Evolutionary conservation across 495 filamentous ascomycete genomes (phyloP).

Genomic region (Penicillium malachiteum): DNA sequence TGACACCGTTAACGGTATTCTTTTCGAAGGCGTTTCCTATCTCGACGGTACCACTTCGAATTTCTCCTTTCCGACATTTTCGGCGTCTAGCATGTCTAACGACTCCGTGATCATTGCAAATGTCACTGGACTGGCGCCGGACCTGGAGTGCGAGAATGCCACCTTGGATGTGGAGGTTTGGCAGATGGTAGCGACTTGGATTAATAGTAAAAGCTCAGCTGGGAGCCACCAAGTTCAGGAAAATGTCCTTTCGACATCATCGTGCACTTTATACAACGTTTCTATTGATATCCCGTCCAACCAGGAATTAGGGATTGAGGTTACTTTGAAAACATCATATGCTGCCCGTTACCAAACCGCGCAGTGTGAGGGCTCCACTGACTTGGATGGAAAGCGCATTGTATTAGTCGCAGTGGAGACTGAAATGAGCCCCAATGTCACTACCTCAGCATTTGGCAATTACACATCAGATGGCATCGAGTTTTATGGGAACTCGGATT

Average conservation of each 20-base stretch:
- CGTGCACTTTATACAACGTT: conserved; percentile 7
- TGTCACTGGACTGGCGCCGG: conserved; percentile 15
- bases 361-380: not conserved
- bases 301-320: not conserved
- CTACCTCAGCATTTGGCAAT: not conserved
- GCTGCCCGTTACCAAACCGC: not conserved
- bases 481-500: not conserved
- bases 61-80: conserved; percentile 12
- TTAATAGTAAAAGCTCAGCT: not conserved
- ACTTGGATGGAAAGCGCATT: conserved; percentile 3
- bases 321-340: not conserved
- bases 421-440: not conserved
- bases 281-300: not conserved
- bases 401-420: not conserved
- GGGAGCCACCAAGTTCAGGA: not conserved
- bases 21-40: conserved; percentile 12
- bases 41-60: conserved; percentile 6
- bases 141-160: conserved; percentile 15
- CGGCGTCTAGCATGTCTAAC: conserved; percentile 2
- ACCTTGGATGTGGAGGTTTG: not conserved
- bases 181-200: not conserved
- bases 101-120: conserved; percentile 4
- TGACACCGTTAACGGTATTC: conserved; percentile 8
- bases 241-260: not conserved
- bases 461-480: not conserved